phyloP scores from a whole-genome alignment of 2,329 filamentous ascomycete species.

The Penicillium occitanis region DNA sequence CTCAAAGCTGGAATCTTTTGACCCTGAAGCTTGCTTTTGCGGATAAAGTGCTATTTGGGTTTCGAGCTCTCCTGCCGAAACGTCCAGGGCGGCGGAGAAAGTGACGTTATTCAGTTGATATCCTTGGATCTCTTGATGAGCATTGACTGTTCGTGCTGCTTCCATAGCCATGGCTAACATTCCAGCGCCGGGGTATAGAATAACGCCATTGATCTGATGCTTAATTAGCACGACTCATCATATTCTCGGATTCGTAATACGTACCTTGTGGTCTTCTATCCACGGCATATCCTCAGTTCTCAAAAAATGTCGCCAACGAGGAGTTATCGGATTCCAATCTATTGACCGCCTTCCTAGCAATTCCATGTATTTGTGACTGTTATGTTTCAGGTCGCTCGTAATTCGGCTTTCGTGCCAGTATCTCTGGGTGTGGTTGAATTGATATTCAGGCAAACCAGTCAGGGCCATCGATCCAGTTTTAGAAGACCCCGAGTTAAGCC shows the following conservation, averaged over 20 bases:
- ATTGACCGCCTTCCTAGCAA: conserved; percentile 22
- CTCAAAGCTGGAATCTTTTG: neutral
- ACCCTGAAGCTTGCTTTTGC: neutral
- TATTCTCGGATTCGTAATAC: neutral
- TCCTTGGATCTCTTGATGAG: neutral
- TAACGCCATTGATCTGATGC: conserved; percentile 26
- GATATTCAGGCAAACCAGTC: conserved; percentile 29
- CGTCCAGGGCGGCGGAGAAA: neutral
- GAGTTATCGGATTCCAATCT: conserved; percentile 26
- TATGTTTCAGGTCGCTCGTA: neutral
- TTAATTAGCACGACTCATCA: neutral
- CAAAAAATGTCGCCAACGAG: conserved; percentile 34
- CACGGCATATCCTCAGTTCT: conserved; percentile 34
- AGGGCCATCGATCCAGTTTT: neutral
- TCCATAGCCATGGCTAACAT: conserved; percentile 33
- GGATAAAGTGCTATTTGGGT: neutral
- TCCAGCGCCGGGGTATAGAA: conserved; percentile 34
- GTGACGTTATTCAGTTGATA: neutral
- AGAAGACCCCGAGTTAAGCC: neutral
- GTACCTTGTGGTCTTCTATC: conserved; percentile 35
- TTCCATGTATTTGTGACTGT: conserved; percentile 6
- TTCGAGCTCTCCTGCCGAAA: neutral
- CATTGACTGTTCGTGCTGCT: conserved; percentile 19
- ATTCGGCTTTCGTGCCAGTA: conserved; percentile 27
- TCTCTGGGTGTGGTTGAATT: conserved; percentile 24